Conservation (phyloP, 2,329 filamentous ascomycete genomes). For the Knoxdaviesia capensis region DNA sequence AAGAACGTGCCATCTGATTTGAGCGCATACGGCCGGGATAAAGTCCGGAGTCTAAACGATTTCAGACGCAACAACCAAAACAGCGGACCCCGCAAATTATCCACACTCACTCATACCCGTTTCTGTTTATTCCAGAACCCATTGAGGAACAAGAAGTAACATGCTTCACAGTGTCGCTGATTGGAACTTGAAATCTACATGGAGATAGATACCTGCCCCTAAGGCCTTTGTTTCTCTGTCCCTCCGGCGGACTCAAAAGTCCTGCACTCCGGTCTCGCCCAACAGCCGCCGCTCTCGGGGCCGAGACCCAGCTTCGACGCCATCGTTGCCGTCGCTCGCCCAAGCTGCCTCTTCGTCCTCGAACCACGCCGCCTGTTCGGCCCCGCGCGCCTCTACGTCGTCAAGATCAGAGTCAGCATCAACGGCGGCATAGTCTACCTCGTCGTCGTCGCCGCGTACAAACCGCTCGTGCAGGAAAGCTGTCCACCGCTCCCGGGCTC, state of each 20-base stretch:
- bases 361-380: conserved; percentile 39
- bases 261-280: conserved; percentile 53
- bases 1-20: too few species aligned
- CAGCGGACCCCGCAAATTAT: too few species aligned
- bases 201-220: neutral
- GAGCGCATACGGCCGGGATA: too few species aligned
- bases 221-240: neutral
- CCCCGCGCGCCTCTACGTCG: conserved; percentile 14
- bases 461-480: conserved; percentile 58
- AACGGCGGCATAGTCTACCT: conserved; percentile 57
- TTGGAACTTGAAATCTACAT: neutral
- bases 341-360: conserved; percentile 58
- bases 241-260: conserved; percentile 29
- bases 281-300: conserved; percentile 6
- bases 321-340: conserved; percentile 24
- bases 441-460: conserved; percentile 50
- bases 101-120: too few species aligned
- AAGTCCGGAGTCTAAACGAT: too few species aligned
- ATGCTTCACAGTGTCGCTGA: too few species aligned
- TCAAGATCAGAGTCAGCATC: conserved; percentile 58
- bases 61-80: too few species aligned
- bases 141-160: too few species aligned
- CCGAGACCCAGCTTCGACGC: conserved; percentile 5
- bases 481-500: conserved; percentile 49
- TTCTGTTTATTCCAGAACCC: too few species aligned